Evolutionary conservation across 257 asterid species (phyloP), one percentile per base, ranked within the genome.

Genomic region (Fraxinus quadrangulata): DNA sequence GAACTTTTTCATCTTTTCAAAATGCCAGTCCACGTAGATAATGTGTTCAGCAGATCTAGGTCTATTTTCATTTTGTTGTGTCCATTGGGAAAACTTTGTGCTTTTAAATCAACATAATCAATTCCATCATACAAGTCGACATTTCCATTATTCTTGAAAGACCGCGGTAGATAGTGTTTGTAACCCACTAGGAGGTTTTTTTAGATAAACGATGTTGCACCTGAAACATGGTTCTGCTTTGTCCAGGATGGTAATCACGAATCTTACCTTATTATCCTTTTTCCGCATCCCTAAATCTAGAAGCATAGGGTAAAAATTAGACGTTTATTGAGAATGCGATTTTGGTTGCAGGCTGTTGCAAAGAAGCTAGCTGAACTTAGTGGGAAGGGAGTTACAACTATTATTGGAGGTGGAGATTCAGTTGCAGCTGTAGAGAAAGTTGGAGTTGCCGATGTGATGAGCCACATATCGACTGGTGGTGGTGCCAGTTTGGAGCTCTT

Each of bases 401-500:
- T 93, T 28, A 91, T 93, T 66, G 98, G 97, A 67, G 98, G 98
- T 39, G 97, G 98, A 80, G 98, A 93, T 75, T 92, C 98, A 1
- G 98, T 93, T 63, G 98, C 97, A 3, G 97, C 98, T 0, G 98
- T 93, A 49, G 98, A 93, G 89, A 93, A 93, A 78, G 96, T 89
- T 59, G 98, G 97, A 21, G 95, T 93, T 54, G 98, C 97, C 8
- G 73, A 65, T 24, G 91, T 84, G 70, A 93, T 93, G 97, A 93
- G 98, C 89, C 98, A 93, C 90, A 93, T 93, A 72, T 93, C 98
- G 24, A 93, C 98, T 0, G 98, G 97, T 66, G 96, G 98, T 70
- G 98, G 98, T 73, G 98, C 98, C 79, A 92, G 98, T 85, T 81
- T 93, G 91, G 98, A 93, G 90, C 91, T 93, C 8, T 83, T 93